Evolutionary conservation across 805 yeast species (phyloP).

Genomic region (Komagataella ulmi): DNA sequence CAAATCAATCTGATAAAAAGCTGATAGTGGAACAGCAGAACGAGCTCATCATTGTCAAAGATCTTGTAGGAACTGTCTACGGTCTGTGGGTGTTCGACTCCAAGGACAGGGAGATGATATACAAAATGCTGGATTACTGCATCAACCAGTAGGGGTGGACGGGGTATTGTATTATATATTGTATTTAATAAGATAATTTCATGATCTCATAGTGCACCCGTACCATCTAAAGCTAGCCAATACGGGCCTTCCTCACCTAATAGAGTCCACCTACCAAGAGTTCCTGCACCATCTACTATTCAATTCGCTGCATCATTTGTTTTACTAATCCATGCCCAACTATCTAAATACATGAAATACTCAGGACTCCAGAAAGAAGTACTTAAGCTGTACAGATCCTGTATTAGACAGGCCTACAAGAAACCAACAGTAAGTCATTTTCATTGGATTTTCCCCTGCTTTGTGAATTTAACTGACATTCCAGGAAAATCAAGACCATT

Average conservation of each 20-base stretch:
- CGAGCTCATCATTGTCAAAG: conserved; percentile 57
- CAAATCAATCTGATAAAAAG: conserved; percentile 11
- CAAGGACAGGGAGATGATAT: conserved; percentile 48
- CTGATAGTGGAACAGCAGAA: conserved; percentile 60
- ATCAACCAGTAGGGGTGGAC: not conserved
- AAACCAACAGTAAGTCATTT: conserved; percentile 27
- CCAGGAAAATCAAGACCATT: conserved; percentile 17
- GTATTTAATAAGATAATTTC: not conserved
- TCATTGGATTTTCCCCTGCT: not conserved
- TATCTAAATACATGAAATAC: conserved; percentile 1
- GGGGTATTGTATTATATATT: not conserved
- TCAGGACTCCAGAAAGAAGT: conserved; percentile 43
- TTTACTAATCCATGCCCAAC: not conserved
- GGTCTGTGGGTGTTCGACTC: conserved; percentile 72
- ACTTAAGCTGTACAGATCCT: conserved; percentile 30
- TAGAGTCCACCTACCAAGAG: not conserved
- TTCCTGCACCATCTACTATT: not conserved
- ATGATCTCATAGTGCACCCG: not conserved
- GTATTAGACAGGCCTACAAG: conserved; percentile 27
- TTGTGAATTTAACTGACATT: not conserved
- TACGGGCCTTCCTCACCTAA: too few species aligned
- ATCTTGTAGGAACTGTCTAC: conserved; percentile 53
- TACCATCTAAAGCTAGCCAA: too few species aligned
- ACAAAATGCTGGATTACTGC: conserved; percentile 22
- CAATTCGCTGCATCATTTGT: not conserved